These are phyloP conservation scores for Ascochyta lentis DNA, from an alignment of 2,329 filamentous ascomycete species.

Conservation along the genomic window DNA sequence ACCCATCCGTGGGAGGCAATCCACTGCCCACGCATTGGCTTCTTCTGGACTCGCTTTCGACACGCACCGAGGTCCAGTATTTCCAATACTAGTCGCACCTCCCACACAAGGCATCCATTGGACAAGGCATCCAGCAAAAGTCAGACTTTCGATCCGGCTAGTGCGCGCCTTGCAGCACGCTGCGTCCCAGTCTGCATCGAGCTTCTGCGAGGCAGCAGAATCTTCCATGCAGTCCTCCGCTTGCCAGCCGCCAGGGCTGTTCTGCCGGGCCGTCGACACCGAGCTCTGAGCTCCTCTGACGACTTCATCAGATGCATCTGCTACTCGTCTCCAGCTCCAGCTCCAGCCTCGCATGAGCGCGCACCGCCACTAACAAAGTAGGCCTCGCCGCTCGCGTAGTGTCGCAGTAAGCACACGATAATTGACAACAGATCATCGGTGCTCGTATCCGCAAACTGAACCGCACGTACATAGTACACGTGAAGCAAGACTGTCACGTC, in stretches of 20 bases:
- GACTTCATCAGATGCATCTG: slow-evolving; percentile 8
- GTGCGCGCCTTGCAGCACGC: slow-evolving; percentile 19
- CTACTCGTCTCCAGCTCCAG: slow-evolving; percentile 15
- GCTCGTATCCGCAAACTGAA: slow-evolving; percentile 20
- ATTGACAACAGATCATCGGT: slow-evolving; percentile 20
- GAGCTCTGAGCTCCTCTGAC: slow-evolving; percentile 7
- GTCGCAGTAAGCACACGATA: slow-evolving; percentile 25
- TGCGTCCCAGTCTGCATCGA: slow-evolving; percentile 8
- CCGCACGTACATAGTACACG: slow-evolving; percentile 9
- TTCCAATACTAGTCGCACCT: slow-evolving; percentile 18
- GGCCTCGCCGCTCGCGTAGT: slow-evolving; percentile 15
- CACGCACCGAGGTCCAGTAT: slow-evolving; percentile 16
- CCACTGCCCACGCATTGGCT: slow-evolving; percentile 30
- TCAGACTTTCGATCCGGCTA: slow-evolving; percentile 19
- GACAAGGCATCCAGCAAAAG: slow-evolving; percentile 20
- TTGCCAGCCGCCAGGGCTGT: slow-evolving; percentile 1
- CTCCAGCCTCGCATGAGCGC: slow-evolving; percentile 1
- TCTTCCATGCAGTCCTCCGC: slow-evolving; percentile 15
- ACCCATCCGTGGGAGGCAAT: slow-evolving; percentile 25
- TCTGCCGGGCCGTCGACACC: slow-evolving; percentile 9
- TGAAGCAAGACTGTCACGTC: slow-evolving; percentile 11
- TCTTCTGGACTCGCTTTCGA: slow-evolving; percentile 12
- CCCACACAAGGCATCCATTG: slow-evolving; percentile 37
- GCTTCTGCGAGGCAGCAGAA: slow-evolving; percentile 17
- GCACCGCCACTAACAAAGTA: slow-evolving; percentile 12